Evolutionary conservation across 2,329 filamentous ascomycete genomes (phyloP), one percentile per base, ranked within the genome.

Genomic region (Epichloe sylvatica): DNA sequence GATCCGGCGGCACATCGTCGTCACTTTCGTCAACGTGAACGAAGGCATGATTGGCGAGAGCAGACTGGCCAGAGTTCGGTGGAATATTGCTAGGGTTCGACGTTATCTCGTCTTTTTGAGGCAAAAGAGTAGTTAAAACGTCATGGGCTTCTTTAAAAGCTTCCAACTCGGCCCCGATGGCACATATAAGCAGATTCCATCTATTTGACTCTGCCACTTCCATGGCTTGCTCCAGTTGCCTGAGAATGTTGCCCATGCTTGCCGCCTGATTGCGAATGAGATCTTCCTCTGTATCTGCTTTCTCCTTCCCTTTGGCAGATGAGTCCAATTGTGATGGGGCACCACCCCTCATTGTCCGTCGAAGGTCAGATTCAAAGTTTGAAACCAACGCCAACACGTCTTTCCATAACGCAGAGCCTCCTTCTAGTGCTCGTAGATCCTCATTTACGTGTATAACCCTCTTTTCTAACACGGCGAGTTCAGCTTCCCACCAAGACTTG

Each of bases 131-230:
- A 11, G 3, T 52, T n/a, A 86, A 65, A 40, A 86, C 69, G 3
- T 69, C 63, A 55, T 75, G 73, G 1, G 80, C 81, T 57, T 82
- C 76, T 34, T 67, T 68, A 52, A 86, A 81, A 2, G 82, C 81
- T 51, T 83, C 80, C 1, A 85, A 60, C 61, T 87, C 86, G 0
- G 86, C 85, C 0, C 84, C 83, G 35, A 91, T 80, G 11, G 84
- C 84, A 47, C 79, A 85, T 4, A 89, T 80, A 17, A 91, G 70
- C 15, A 90, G 67, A 50, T 83, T 89, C 85, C 86, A 91, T 15
- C 75, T 73, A 50, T 76, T 76, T 1, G 71, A 67, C 52, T 84
- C 77, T 0, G 81, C 81, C 2, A 73, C 60, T 1, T 70, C 66
- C 25, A 81, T 58, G 19, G 74, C 72, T 15, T 70, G 64, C 48